phyloP scores from a whole-genome alignment of 2,329 filamentous ascomycete genomes.

The Hymenoscyphus linearis region DNA sequence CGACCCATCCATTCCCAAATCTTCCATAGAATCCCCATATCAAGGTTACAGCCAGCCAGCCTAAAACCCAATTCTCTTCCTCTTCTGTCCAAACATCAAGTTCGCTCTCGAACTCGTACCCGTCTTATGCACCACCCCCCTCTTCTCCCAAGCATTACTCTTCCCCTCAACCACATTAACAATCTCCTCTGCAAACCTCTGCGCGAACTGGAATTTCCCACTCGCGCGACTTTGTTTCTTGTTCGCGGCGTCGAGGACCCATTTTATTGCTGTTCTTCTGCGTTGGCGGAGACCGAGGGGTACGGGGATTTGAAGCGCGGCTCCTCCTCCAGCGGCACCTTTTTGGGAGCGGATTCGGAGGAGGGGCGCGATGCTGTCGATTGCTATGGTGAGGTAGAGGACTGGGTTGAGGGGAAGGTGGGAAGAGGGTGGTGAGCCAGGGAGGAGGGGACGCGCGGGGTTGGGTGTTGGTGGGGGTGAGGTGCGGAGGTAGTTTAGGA shows the following conservation, averaged over 20 bases:
- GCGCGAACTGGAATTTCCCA: slow-evolving; percentile 67
- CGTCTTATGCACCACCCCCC: slow-evolving; percentile 72
- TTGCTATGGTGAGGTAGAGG: slow-evolving; percentile 75
- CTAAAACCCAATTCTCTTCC: slow-evolving; percentile 22
- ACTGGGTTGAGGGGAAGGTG: slow-evolving; percentile 86
- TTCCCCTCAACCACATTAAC: slow-evolving; percentile 82
- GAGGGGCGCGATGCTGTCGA: slow-evolving; percentile 89
- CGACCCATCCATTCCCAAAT: not conserved
- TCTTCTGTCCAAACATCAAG: slow-evolving; percentile 38
- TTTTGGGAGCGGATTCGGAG: slow-evolving; percentile 71
- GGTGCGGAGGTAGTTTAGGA: slow-evolving; percentile 81
- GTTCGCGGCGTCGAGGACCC: slow-evolving; percentile 81
- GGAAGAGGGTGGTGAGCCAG: slow-evolving; percentile 68
- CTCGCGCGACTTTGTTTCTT: slow-evolving; percentile 71
- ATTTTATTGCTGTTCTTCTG: slow-evolving; percentile 71
- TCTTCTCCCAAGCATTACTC: slow-evolving; percentile 78
- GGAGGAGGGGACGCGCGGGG: slow-evolving; percentile 64
- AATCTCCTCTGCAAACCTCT: slow-evolving; percentile 79
- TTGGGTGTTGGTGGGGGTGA: slow-evolving; percentile 72
- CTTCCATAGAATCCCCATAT: not conserved
- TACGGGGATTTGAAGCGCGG: slow-evolving; percentile 73
- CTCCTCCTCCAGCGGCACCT: slow-evolving; percentile 81
- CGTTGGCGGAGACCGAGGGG: slow-evolving; percentile 72
- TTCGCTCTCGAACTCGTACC: slow-evolving; percentile 77
- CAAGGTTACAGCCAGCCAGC: not conserved